A percentile compares a stretch with the other conserved stretches of the same genome.
These are phyloP conservation scores for Nicotiana undulata DNA, from an alignment of 257 asterid species.

Conservation along the genomic window DNA sequence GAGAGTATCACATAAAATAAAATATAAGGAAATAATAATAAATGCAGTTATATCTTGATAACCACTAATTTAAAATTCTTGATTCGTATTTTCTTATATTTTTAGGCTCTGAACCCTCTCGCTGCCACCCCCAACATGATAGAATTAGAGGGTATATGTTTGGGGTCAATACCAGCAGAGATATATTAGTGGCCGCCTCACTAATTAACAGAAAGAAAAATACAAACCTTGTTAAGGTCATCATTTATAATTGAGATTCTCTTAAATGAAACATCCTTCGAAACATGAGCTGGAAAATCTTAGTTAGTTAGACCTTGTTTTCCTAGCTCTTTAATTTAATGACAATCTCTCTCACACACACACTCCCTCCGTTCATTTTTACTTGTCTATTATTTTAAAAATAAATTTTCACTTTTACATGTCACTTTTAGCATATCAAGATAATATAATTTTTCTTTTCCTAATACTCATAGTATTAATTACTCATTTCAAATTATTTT, in stretches of 20 bases:
- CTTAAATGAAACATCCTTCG: not conserved
- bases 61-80: not conserved
- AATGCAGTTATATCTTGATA: not conserved
- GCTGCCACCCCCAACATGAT: not conserved
- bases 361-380: no score
- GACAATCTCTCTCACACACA: not conserved
- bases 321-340: not conserved
- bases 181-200: not conserved
- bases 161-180: not conserved
- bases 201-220: not conserved
- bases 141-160: not conserved
- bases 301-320: not conserved
- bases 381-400: no score
- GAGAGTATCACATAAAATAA: not conserved
- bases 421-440: no score
- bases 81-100: not conserved
- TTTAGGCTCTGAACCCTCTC: not conserved
- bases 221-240: not conserved
- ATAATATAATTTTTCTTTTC: no score
- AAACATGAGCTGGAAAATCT: constrained; percentile 25
- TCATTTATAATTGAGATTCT: not conserved
- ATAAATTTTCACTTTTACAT: no score
- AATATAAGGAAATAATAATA: not conserved
- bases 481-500: no score
- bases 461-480: no score